These are phyloP conservation scores for Tylopilus plumbeoviolaceoides DNA, from an alignment of 768 basidiomycete species.

Conservation along the genomic window DNA sequence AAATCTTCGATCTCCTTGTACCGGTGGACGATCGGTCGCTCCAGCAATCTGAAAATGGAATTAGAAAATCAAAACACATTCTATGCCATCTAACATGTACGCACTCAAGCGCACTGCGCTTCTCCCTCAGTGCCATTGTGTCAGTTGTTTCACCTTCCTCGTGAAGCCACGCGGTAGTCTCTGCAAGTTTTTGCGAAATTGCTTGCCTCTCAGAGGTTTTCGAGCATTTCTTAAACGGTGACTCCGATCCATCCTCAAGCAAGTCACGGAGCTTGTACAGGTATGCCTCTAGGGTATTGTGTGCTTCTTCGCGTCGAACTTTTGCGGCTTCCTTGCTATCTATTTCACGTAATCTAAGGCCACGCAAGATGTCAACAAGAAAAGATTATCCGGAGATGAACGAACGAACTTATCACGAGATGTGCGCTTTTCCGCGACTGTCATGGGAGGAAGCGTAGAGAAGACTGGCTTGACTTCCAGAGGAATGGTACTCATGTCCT, in stretches of 20 bases:
- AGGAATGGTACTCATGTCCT: conserved; percentile 55
- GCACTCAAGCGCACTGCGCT: conserved; percentile 80
- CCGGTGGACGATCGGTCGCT: conserved; percentile 79
- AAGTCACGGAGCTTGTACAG: conserved; percentile 89
- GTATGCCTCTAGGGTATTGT: conserved; percentile 88
- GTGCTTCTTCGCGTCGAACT: conserved; percentile 79
- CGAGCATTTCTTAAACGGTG: conserved; percentile 85
- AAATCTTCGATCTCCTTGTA: conserved; percentile 88
- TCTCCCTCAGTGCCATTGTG: conserved; percentile 67
- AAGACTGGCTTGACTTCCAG: conserved; percentile 62
- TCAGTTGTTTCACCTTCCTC: conserved; percentile 82
- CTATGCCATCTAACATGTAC: conserved; percentile 23
- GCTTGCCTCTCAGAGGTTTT: conserved; percentile 62
- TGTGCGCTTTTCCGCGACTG: conserved; percentile 67
- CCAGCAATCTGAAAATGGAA: conserved; percentile 51
- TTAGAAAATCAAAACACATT: conserved; percentile 1
- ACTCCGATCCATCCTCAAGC: conserved; percentile 58
- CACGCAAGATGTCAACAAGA: conserved; percentile 3
- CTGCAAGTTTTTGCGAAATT: conserved; percentile 65
- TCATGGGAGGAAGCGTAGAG: conserved; percentile 68
- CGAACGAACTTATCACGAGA: conserved; percentile 64
- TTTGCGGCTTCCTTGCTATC: conserved; percentile 76
- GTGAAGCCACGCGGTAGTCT: conserved; percentile 77
- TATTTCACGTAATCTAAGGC: conserved; percentile 66
- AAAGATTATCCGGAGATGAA: not conserved